phyloP scores from a whole-genome alignment of 805 yeast species.

The Priceomyces haplophilus region DNA sequence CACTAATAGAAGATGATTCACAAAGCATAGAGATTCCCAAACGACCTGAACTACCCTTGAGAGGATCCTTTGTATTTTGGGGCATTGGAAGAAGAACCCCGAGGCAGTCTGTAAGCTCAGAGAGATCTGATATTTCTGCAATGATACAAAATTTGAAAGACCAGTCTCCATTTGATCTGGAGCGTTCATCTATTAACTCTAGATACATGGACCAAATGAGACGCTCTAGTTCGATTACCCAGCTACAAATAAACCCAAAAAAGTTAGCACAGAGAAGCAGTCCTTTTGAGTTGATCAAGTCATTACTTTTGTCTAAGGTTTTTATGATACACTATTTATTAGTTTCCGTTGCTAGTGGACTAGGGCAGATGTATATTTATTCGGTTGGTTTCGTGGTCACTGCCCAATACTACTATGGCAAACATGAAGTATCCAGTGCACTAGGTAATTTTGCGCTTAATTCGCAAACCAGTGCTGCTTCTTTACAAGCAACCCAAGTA shows the following conservation, averaged over 20 bases:
- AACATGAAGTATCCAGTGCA: background rate
- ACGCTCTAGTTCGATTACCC: background rate
- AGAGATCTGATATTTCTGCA: slow-evolving; percentile 12
- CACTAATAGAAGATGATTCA: background rate
- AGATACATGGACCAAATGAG: background rate
- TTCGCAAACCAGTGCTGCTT: slow-evolving; percentile 21
- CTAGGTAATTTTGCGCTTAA: background rate
- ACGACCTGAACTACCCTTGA: slow-evolving; percentile 9
- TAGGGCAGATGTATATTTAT: slow-evolving; percentile 71
- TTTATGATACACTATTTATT: slow-evolving; percentile 54
- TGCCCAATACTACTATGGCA: slow-evolving; percentile 31
- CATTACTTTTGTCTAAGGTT: slow-evolving; percentile 19
- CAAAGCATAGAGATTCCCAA: too few species aligned
- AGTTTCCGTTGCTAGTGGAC: slow-evolving; percentile 57
- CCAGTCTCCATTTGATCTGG: slow-evolving; percentile 3
- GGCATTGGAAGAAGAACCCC: slow-evolving; percentile 37
- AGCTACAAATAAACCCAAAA: background rate
- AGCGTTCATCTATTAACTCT: background rate
- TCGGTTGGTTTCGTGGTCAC: slow-evolving; percentile 70
- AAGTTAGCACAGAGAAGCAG: slow-evolving; percentile 3
- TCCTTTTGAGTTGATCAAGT: slow-evolving; percentile 18
- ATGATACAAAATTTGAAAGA: slow-evolving; percentile 6
- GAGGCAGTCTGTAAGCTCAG: slow-evolving; percentile 15
- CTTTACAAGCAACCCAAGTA: slow-evolving; percentile 69
- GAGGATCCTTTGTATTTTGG: slow-evolving; percentile 41